Conservation (phyloP, 768 basidiomycete genomes). For the Naganishia randhawae region DNA sequence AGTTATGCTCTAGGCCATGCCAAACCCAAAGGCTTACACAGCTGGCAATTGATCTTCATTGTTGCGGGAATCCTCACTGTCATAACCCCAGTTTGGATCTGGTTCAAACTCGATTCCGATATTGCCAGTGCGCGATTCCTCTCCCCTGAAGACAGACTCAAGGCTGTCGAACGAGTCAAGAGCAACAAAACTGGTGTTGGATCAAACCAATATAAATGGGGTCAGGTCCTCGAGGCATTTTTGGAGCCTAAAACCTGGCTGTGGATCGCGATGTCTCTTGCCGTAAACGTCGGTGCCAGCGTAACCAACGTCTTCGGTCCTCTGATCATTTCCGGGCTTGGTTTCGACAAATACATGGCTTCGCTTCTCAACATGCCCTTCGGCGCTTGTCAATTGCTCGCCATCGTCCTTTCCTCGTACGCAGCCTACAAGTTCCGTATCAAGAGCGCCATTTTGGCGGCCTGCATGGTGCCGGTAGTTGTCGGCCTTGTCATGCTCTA, state of each 20-base stretch:
- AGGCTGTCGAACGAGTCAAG: conserved; percentile 45
- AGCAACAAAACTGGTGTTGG: conserved; percentile 49
- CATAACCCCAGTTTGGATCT: conserved; percentile 42
- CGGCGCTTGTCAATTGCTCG: conserved; percentile 41
- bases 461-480: conserved; percentile 37
- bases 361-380: conserved; percentile 43
- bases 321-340: conserved; percentile 52
- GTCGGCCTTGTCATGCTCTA: conserved; percentile 42
- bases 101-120: conserved; percentile 38
- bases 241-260: conserved; percentile 42
- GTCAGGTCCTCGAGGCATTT: conserved; percentile 40
- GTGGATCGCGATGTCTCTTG: conserved; percentile 45
- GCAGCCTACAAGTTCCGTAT: conserved; percentile 36
- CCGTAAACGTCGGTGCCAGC: conserved; percentile 47
- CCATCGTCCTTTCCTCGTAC: conserved; percentile 39
- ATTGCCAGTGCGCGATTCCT: conserved; percentile 43
- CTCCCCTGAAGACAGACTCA: conserved; percentile 38
- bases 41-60: conserved; percentile 47
- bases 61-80: conserved; percentile 43
- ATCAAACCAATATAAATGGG: conserved; percentile 44
- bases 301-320: conserved; percentile 51
- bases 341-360: conserved; percentile 32
- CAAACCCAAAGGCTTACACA: conserved; percentile 31
- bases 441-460: conserved; percentile 38
- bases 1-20: conserved; percentile 39